These are phyloP conservation scores for Cladosporium colombiae DNA, from an alignment of 2,329 filamentous ascomycete genomes.

Conservation along the genomic window DNA sequence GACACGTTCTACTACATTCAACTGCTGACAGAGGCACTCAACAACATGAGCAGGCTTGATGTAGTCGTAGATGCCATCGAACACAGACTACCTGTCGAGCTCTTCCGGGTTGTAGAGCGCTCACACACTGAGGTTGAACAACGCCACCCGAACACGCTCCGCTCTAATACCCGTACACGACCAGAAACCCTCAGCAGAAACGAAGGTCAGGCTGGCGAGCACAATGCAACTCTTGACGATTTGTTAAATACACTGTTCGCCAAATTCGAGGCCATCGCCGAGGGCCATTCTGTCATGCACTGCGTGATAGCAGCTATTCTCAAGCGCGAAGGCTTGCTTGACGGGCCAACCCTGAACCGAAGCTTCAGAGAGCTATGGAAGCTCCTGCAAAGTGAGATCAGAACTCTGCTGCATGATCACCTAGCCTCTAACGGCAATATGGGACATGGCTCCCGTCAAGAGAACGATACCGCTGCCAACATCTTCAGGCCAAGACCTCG, in stretches of 20 bases:
- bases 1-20: constrained; percentile 94
- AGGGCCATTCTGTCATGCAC: constrained; percentile 90
- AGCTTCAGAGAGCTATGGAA: constrained; percentile 98
- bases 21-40: constrained; percentile 82
- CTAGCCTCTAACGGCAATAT: constrained; percentile 86
- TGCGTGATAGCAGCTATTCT: constrained; percentile 87
- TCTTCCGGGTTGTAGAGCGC: constrained; percentile 91
- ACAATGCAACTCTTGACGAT: constrained; percentile 82
- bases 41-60: constrained; percentile 84
- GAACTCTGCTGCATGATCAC: constrained; percentile 91
- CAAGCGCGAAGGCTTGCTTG: constrained; percentile 68
- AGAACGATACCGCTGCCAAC: constrained; percentile 51
- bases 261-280: constrained; percentile 95
- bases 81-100: constrained; percentile 86
- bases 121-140: constrained; percentile 93
- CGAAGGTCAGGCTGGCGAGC: constrained; percentile 32
- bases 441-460: constrained; percentile 56
- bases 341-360: constrained; percentile 69
- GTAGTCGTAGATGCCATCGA: constrained; percentile 87
- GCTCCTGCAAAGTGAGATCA: constrained; percentile 95
- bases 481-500: constrained; percentile 55
- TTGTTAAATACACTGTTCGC: constrained; percentile 89
- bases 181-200: constrained; percentile 14
- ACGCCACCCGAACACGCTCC: constrained; percentile 80
- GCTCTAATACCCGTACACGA: constrained; percentile 39